These are phyloP conservation scores for Boletus reticuloceps DNA, from an alignment of 768 basidiomycete species.

Conservation along the genomic window DNA sequence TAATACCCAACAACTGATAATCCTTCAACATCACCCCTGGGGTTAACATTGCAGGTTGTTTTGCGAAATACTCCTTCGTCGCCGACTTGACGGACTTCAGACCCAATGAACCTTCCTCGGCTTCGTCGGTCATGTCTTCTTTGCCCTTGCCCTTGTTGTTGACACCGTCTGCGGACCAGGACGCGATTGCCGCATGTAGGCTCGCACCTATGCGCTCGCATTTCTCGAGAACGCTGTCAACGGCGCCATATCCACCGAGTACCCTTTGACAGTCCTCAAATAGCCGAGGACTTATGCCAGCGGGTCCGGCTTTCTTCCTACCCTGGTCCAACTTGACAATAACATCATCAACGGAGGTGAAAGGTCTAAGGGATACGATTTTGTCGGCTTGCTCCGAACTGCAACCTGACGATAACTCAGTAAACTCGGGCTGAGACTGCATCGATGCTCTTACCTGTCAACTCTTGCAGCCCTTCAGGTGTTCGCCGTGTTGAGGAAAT, in stretches of 20 bases:
- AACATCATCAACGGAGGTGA: slow-evolving; percentile 71
- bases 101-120: slow-evolving; percentile 63
- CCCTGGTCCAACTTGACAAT: slow-evolving; percentile 74
- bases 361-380: slow-evolving; percentile 80
- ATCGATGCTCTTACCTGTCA: slow-evolving; percentile 55
- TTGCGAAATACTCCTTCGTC: slow-evolving; percentile 63
- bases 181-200: slow-evolving; percentile 69
- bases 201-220: slow-evolving; percentile 84
- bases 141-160: slow-evolving; percentile 39
- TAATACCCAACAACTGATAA: slow-evolving; percentile 96
- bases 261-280: slow-evolving; percentile 89
- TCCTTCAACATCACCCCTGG: slow-evolving; percentile 82
- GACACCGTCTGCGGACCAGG: slow-evolving; percentile 56
- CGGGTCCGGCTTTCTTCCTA: slow-evolving; percentile 81
- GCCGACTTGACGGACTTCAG: slow-evolving; percentile 46
- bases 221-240: slow-evolving; percentile 84
- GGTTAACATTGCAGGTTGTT: slow-evolving; percentile 69
- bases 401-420: slow-evolving; percentile 52
- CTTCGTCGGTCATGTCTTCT: slow-evolving; percentile 35
- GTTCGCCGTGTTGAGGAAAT: slow-evolving; percentile 66
- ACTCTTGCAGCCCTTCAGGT: slow-evolving; percentile 66
- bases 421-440: background rate
- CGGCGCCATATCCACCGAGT: slow-evolving; percentile 80
- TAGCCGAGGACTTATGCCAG: slow-evolving; percentile 83
- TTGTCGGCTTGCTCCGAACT: slow-evolving; percentile 74